Conservation (phyloP, 2,329 filamentous ascomycete genomes). For the Dactylonectria estremocensis region DNA sequence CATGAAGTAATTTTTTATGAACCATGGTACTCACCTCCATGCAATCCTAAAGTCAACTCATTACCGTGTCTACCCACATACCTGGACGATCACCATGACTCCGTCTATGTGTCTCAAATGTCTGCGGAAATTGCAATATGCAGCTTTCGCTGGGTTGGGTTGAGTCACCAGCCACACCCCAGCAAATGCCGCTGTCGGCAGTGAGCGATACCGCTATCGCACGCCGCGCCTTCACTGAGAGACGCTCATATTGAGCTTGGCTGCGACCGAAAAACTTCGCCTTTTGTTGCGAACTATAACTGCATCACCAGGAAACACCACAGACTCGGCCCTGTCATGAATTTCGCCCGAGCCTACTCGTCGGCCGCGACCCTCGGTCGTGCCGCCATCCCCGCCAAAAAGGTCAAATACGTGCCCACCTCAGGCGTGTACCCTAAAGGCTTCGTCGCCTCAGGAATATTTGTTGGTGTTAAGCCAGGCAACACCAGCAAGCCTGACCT, state of each 20-base stretch:
- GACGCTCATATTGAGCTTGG: constrained; percentile 31
- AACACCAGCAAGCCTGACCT: constrained; percentile 95
- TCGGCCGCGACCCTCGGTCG: constrained; percentile 48
- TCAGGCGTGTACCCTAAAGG: constrained; percentile 91
- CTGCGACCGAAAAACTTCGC: constrained; percentile 26
- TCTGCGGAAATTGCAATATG: neutral
- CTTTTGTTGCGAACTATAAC: constrained; percentile 23
- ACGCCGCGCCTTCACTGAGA: constrained; percentile 16
- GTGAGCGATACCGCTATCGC: constrained; percentile 44
- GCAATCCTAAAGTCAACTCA: neutral
- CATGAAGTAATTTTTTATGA: too few relatives aligned
- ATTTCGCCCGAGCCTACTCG: constrained; percentile 54
- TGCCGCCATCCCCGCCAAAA: constrained; percentile 77
- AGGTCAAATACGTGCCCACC: constrained; percentile 91
- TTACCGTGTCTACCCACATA: neutral
- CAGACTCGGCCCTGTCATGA: constrained; percentile 47
- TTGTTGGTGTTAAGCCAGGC: constrained; percentile 93
- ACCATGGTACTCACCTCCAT: neutral
- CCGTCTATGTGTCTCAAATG: neutral
- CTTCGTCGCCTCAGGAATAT: constrained; percentile 87
- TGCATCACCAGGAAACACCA: constrained; percentile 27
- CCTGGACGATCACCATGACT: neutral
- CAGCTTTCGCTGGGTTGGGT: constrained; percentile 9
- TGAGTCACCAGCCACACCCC: constrained; percentile 35
- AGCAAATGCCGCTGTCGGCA: constrained; percentile 16